phyloP scores from a whole-genome alignment of 306 rosid species.

The Rosa multiflora region DNA sequence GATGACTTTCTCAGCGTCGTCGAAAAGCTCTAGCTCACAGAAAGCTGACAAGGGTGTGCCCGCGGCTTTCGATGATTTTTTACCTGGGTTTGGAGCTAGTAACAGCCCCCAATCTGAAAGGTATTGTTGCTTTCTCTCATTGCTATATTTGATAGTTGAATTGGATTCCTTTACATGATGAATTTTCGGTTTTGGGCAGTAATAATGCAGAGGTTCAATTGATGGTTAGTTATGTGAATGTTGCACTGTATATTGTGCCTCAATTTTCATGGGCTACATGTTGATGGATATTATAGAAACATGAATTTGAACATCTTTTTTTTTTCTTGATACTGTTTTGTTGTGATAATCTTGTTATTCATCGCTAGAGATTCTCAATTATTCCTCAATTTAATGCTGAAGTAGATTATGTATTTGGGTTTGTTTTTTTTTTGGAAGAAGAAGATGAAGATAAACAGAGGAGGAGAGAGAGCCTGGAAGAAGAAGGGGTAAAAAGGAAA shows the following conservation, averaged over 20 bases:
- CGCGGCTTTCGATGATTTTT: slow-evolving; percentile 65
- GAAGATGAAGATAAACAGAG: no score
- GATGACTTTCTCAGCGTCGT: slow-evolving; percentile 71
- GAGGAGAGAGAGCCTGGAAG: no score
- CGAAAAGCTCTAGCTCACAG: slow-evolving; percentile 6
- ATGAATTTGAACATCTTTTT: background rate
- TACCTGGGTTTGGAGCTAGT: slow-evolving; percentile 72
- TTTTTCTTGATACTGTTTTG: background rate
- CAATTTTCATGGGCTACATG: background rate
- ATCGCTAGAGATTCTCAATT: background rate
- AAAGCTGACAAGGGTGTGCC: slow-evolving; percentile 46
- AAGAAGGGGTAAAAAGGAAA: no score
- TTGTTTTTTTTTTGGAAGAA: no score
- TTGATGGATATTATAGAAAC: background rate
- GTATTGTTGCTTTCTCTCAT: slow-evolving; percentile 31
- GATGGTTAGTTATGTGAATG: background rate
- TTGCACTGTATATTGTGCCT: background rate
- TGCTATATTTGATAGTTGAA: background rate
- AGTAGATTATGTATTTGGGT: no score
- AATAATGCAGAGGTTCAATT: background rate
- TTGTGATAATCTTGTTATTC: background rate
- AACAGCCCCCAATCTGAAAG: slow-evolving; percentile 52
- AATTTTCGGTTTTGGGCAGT: background rate
- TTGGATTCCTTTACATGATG: background rate
- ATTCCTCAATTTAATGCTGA: no score